A percentile compares a stretch with the other conserved stretches of the same genome.
These are phyloP conservation scores for Aspergillus ustus DNA, from an alignment of 2,329 filamentous ascomycete species.

Conservation along the genomic window DNA sequence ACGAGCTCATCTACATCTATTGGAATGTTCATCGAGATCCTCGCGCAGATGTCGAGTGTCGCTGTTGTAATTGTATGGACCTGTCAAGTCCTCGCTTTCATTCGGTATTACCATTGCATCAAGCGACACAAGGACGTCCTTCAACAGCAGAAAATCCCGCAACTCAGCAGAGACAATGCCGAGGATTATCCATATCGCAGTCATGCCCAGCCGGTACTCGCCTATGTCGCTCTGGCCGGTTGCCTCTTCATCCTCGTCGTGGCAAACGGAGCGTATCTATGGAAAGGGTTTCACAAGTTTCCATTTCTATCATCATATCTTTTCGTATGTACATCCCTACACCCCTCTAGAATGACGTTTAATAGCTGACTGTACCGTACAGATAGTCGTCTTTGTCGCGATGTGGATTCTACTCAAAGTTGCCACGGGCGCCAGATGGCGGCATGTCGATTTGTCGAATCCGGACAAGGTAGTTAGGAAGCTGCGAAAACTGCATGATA, in stretches of 20 bases:
- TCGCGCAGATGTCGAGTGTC: conserved; percentile 3
- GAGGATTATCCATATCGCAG: conserved; percentile 3
- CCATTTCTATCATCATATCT: conserved; percentile 5
- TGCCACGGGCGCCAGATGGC: not conserved
- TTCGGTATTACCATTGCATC: conserved; percentile 7
- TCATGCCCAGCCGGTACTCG: not conserved
- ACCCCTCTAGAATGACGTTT: not conserved
- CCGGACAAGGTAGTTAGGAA: conserved; percentile 1
- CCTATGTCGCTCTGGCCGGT: not conserved
- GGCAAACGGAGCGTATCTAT: not conserved
- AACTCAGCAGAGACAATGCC: not conserved
- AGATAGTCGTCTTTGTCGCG: not conserved
- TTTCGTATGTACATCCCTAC: not conserved
- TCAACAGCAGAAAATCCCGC: not conserved
- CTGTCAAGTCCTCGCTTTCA: not conserved
- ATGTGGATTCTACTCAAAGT: not conserved
- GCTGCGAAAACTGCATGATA: not conserved
- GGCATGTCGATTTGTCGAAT: conserved; percentile 4
- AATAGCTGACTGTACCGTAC: not conserved
- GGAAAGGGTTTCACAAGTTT: conserved; percentile 3
- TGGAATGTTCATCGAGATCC: conserved; percentile 6
- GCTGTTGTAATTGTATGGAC: conserved; percentile 7
- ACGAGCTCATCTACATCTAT: not conserved
- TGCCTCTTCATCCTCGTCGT: conserved; percentile 3
- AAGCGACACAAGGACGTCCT: not conserved